Conservation (phyloP, 768 basidiomycete species). For the Hebeloma cylindrosporum region DNA sequence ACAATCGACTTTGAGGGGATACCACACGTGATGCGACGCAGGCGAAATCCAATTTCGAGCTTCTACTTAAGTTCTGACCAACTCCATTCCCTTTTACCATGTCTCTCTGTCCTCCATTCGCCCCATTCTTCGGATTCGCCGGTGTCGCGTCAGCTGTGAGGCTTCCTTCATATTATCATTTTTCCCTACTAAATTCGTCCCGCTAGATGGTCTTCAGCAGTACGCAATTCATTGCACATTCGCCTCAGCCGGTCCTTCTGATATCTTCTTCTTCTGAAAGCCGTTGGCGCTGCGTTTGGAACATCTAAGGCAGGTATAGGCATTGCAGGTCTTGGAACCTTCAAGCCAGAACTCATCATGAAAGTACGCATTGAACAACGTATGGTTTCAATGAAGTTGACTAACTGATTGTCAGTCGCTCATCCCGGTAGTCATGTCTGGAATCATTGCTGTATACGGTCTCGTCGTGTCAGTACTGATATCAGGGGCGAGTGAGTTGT, state of each 20-base stretch:
- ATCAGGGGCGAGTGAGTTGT: conserved; percentile 53
- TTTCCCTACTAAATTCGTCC: not conserved
- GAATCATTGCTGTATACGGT: conserved; percentile 97
- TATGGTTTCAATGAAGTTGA: not conserved
- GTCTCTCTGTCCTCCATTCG: conserved; percentile 86
- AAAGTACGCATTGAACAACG: conserved; percentile 56
- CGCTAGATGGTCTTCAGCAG: conserved; percentile 93
- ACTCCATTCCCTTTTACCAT: conserved; percentile 32
- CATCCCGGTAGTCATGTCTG: conserved; percentile 97
- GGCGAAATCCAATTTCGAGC: not conserved
- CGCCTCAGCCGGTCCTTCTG: not conserved
- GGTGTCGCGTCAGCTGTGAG: conserved; percentile 93
- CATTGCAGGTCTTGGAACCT: conserved; percentile 90
- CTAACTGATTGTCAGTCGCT: conserved; percentile 58
- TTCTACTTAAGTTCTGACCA: conserved; percentile 5
- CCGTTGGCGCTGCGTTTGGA: conserved; percentile 93
- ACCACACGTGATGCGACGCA: conserved; percentile 11
- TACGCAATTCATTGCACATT: conserved; percentile 41
- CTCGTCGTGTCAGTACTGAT: conserved; percentile 95
- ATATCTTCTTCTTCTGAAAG: conserved; percentile 37
- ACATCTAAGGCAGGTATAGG: conserved; percentile 97
- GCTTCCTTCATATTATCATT: conserved; percentile 6
- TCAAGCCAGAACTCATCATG: conserved; percentile 98
- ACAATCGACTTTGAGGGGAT: not conserved
- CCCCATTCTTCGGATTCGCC: conserved; percentile 97